Evolutionary conservation across 768 basidiomycete genomes (phyloP).

Genomic region (Suillus weaverae): DNA sequence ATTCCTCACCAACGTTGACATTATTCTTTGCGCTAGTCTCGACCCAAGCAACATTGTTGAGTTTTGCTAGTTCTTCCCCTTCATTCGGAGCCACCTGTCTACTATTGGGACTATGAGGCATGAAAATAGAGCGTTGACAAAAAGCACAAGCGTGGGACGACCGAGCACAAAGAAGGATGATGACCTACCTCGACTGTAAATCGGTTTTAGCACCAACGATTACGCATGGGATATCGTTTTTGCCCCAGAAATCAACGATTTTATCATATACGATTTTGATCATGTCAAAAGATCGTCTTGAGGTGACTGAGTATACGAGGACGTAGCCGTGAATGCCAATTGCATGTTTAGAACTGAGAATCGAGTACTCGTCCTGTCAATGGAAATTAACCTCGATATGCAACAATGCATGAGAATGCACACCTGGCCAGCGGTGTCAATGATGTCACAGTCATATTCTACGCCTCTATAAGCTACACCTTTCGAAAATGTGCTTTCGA

Average conservation of each 20-base stretch:
- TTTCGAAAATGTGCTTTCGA: constrained; percentile 87
- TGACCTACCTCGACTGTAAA: constrained; percentile 68
- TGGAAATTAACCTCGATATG: constrained; percentile 10
- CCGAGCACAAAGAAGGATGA: constrained; percentile 9
- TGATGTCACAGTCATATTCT: constrained; percentile 95
- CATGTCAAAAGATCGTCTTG: constrained; percentile 91
- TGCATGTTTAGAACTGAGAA: constrained; percentile 90
- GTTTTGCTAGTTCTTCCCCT: constrained; percentile 71
- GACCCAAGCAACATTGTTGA: constrained; percentile 74
- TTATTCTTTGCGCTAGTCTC: constrained; percentile 90
- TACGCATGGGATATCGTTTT: constrained; percentile 85
- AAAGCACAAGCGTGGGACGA: constrained; percentile 14
- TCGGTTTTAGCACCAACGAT: constrained; percentile 94
- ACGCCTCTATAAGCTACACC: constrained; percentile 83
- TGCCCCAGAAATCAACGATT: constrained; percentile 84
- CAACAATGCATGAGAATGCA: constrained; percentile 19
- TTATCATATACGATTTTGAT: constrained; percentile 91
- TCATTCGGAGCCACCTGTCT: constrained; percentile 78
- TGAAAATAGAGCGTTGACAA: constrained; percentile 26
- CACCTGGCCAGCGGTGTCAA: constrained; percentile 97
- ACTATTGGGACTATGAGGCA: constrained; percentile 39
- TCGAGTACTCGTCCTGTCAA: constrained; percentile 89
- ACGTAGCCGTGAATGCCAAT: constrained; percentile 98
- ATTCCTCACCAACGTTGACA: constrained; percentile 78
- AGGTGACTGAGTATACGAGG: constrained; percentile 93